These are phyloP conservation scores for Polyrhizophydium stewartii DNA, from an alignment of 371 early-diverging fungal genomes.

Conservation along the genomic window DNA sequence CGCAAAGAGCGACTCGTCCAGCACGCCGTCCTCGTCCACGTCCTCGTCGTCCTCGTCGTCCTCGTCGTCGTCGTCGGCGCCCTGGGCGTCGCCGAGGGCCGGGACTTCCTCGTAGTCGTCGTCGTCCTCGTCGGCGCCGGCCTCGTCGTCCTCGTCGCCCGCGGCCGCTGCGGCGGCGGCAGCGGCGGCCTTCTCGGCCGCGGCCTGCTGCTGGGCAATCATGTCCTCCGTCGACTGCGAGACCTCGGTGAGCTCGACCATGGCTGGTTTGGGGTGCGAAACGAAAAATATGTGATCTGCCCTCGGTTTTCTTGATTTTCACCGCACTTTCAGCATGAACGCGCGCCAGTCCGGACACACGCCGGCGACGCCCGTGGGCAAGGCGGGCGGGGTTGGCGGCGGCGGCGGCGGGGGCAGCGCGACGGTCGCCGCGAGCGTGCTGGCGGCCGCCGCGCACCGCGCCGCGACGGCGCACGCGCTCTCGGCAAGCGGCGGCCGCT, in stretches of 20 bases:
- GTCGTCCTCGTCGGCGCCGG: background rate
- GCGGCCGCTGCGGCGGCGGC: background rate
- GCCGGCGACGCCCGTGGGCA: too few species aligned
- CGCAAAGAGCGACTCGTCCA: conserved; percentile 34
- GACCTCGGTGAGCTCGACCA: background rate
- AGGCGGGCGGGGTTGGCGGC: too few species aligned
- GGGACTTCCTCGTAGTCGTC: background rate
- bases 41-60: conserved; percentile 1
- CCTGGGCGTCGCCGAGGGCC: background rate
- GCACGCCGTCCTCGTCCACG: conserved; percentile 14
- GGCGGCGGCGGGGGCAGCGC: too few species aligned
- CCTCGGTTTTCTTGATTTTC: too few species aligned
- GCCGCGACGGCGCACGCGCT: too few species aligned
- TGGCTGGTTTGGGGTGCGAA: too few species aligned
- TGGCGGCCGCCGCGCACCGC: too few species aligned
- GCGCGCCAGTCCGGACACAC: too few species aligned
- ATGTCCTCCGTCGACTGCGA: background rate
- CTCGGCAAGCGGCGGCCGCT: too few species aligned
- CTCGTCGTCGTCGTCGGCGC: conserved; percentile 3
- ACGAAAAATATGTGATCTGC: too few species aligned
- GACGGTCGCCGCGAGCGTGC: too few species aligned
- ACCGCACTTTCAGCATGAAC: too few species aligned
- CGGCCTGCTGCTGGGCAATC: background rate
- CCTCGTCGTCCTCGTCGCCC: background rate
- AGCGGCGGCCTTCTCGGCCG: background rate